Evolutionary conservation across 352 stramenopile genomes (phyloP), one percentile per base, ranked within the genome.

Genomic region (Globisporangium canariense): DNA sequence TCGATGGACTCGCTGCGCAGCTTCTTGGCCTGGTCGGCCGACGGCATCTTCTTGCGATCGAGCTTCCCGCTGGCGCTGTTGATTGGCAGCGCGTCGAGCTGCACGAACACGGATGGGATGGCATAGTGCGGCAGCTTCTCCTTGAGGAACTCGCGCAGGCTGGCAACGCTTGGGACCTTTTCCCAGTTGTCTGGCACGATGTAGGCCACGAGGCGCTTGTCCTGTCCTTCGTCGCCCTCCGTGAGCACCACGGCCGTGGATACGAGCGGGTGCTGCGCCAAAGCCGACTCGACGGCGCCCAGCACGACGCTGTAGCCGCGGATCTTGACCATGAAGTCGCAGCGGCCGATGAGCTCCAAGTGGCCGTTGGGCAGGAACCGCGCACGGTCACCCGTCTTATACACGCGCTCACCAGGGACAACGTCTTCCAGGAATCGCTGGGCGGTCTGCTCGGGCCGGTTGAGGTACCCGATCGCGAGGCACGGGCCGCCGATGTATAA

Each of bases 291-390:
- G 2, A 98, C 82, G 18, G 93, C 93, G 34, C 91, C 91, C 7
- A 98, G 71, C 30, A 98, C 95, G 4, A 98, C 90, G 49, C 90
- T 97, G 71, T 98, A 98, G 46, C 95, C 95, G 25, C 94, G 86
- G 62, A 98, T 96, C 78, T 98, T 98, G 60, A 98, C 90, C 91
- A 98, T 98, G 62, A 97, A 98, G 74, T 98, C 93, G 66, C 90
- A 97, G 43, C 95, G 86, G 4, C 95, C 95, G 40, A 98, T 88
- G 38, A 98, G 83, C 71, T 98, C 92, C 5, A 98, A 71, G 66
- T 96, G 81, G 4, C 91, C 88, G 66, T 97, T 96, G 0, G 88
- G 83, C 56, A 98, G 75, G 54, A 97, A 93, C 14, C 93, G 80
- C 46, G 88, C 94, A 43, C 94, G 77, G 75, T 98, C 94, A 34